Evolutionary conservation across 73 alveolate species (phyloP).

Genomic region (Tetrahymena malaccensis): DNA sequence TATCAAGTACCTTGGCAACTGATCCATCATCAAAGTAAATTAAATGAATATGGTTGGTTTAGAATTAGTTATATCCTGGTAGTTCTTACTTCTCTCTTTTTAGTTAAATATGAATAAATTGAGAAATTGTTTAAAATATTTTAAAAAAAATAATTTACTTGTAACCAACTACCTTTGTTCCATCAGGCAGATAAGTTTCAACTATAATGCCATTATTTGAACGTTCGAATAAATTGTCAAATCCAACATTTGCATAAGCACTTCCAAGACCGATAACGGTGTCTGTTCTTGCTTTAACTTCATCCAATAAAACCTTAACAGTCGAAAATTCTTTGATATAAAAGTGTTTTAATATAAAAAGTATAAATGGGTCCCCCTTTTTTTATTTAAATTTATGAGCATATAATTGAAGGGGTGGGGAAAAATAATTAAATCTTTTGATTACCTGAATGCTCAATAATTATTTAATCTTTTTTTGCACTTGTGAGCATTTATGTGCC

Average conservation of each 20-base stretch:
- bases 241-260: conserved; percentile 37
- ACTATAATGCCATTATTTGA: conserved; percentile 42
- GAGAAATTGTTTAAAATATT: neutral
- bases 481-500: conserved; percentile 85
- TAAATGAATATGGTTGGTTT: conserved; percentile 39
- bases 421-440: no score
- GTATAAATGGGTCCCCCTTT: neutral
- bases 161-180: conserved; percentile 41
- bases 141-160: neutral
- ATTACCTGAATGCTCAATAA: conserved; percentile 53
- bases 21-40: conserved; percentile 55
- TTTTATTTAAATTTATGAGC: no score
- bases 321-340: conserved; percentile 10
- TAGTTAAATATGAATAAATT: neutral
- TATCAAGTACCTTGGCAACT: conserved; percentile 34
- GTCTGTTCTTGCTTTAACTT: conserved; percentile 32
- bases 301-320: conserved; percentile 19
- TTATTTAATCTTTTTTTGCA: conserved; percentile 62
- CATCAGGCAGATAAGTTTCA: conserved; percentile 51
- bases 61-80: conserved; percentile 19
- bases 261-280: conserved; percentile 22
- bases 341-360: neutral
- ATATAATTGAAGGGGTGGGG: no score
- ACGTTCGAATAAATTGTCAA: conserved; percentile 38
- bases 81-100: conserved; percentile 10